Conservation (phyloP, 2,329 filamentous ascomycete genomes). For the Fusarium incarnatum region DNA sequence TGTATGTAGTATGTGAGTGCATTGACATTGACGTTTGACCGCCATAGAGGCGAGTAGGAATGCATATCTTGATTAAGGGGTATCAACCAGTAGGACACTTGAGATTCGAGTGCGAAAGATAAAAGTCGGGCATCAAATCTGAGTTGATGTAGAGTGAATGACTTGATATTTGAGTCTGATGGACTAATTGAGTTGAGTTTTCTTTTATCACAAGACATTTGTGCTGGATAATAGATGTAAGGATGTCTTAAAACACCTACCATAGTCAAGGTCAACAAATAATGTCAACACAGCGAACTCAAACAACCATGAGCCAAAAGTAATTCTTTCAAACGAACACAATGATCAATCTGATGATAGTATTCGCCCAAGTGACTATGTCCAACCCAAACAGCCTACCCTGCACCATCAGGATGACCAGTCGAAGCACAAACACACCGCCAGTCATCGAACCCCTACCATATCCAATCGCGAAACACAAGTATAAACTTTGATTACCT, state of each 20-base stretch:
- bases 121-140: accelerated
- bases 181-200: background rate
- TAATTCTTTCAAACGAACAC: background rate
- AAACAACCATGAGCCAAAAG: background rate
- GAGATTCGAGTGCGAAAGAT: background rate
- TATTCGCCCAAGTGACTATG: background rate
- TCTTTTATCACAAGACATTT: background rate
- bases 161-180: background rate
- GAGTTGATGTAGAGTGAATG: background rate
- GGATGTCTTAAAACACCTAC: accelerated
- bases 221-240: background rate
- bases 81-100: background rate
- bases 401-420: background rate
- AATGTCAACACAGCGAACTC: background rate
- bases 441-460: background rate
- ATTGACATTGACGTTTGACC: background rate
- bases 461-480: conserved; percentile 19
- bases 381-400: conserved; percentile 9
- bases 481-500: conserved; percentile 17
- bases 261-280: background rate
- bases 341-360: background rate
- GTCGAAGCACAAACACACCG: conserved; percentile 17
- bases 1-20: background rate
- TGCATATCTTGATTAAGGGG: background rate
- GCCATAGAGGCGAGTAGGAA: background rate